Conservation (phyloP, 2,329 filamentous ascomycete genomes). For the Aspergillus spinulosporus region DNA sequence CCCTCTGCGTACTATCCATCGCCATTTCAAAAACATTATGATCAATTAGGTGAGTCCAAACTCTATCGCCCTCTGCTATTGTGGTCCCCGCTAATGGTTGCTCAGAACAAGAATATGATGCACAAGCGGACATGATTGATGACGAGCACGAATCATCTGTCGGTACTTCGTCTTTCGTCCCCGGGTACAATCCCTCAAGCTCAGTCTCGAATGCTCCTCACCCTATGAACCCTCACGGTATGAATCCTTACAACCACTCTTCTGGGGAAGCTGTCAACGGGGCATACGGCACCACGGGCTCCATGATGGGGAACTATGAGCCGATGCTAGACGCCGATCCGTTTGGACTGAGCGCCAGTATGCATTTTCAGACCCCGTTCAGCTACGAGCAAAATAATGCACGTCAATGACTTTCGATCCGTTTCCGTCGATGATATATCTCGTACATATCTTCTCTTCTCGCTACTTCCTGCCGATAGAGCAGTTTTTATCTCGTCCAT, state of each 20-base stretch:
- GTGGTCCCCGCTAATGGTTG: slow-evolving; percentile 17
- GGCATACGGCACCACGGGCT: slow-evolving; percentile 49
- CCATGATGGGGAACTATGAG: slow-evolving; percentile 71
- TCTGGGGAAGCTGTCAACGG: slow-evolving; percentile 38
- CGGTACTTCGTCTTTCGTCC: slow-evolving; percentile 66
- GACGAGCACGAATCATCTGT: slow-evolving; percentile 72
- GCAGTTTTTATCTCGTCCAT: slow-evolving; percentile 15
- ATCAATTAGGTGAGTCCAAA: slow-evolving; percentile 82
- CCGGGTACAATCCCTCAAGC: slow-evolving; percentile 45
- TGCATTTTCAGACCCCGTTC: slow-evolving; percentile 89
- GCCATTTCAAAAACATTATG: slow-evolving; percentile 90
- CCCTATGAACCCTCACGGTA: slow-evolving; percentile 43
- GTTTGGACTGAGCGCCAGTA: slow-evolving; percentile 88
- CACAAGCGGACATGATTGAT: slow-evolving; percentile 84
- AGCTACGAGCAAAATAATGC: slow-evolving; percentile 45
- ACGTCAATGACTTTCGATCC: slow-evolving; percentile 29
- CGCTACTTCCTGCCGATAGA: slow-evolving; percentile 4
- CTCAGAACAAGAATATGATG: slow-evolving; percentile 96
- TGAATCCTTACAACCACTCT: slow-evolving; percentile 43
- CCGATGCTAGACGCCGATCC: slow-evolving; percentile 89
- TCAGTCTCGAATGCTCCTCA: slow-evolving; percentile 45
- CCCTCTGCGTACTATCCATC: slow-evolving; percentile 71
- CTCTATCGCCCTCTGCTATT: neutral
- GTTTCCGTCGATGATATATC: slow-evolving; percentile 10
- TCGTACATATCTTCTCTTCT: slow-evolving; percentile 16